Conservation (phyloP, 139 green algal species). For the Chlamydomonas incerta region DNA sequence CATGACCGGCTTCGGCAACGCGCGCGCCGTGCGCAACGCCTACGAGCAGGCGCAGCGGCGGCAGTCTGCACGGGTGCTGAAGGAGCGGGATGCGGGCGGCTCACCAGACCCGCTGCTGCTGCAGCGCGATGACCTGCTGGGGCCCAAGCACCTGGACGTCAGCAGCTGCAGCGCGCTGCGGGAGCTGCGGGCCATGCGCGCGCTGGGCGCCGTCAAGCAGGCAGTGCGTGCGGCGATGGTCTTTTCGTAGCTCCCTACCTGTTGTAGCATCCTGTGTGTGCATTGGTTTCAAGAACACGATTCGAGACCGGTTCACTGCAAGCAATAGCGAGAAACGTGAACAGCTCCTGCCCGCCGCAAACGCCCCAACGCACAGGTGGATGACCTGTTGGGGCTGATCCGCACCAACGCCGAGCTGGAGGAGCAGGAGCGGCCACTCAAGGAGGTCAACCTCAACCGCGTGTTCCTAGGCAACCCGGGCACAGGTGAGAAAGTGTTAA, state of each 20-base stretch:
- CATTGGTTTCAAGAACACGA: no score
- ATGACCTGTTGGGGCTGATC: slow-evolving; percentile 53
- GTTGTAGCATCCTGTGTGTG: not conserved
- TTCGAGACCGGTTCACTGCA: no score
- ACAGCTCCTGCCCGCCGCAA: no score
- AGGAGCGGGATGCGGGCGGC: not conserved
- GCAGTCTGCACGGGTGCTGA: slow-evolving; percentile 47
- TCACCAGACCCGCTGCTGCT: slow-evolving; percentile 48
- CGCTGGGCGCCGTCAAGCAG: slow-evolving; percentile 57
- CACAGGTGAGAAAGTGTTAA: no score
- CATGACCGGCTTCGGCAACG: slow-evolving; percentile 62
- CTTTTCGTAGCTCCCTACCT: no score
- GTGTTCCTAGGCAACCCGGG: slow-evolving; percentile 70
- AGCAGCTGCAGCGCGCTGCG: slow-evolving; percentile 35
- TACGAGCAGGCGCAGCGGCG: slow-evolving; percentile 50
- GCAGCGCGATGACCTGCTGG: slow-evolving; percentile 62
- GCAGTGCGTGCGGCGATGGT: slow-evolving; percentile 10
- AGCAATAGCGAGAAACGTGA: no score
- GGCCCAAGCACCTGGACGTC: slow-evolving; percentile 52
- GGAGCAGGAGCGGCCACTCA: slow-evolving; percentile 52
- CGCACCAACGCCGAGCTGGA: slow-evolving; percentile 61
- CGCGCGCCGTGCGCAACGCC: slow-evolving; percentile 59
- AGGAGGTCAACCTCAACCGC: slow-evolving; percentile 58
- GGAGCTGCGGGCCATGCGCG: slow-evolving; percentile 51
- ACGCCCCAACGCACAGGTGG: not conserved